These are phyloP conservation scores for Mycena capillaripes DNA, from an alignment of 768 basidiomycete species.

Conservation along the genomic window DNA sequence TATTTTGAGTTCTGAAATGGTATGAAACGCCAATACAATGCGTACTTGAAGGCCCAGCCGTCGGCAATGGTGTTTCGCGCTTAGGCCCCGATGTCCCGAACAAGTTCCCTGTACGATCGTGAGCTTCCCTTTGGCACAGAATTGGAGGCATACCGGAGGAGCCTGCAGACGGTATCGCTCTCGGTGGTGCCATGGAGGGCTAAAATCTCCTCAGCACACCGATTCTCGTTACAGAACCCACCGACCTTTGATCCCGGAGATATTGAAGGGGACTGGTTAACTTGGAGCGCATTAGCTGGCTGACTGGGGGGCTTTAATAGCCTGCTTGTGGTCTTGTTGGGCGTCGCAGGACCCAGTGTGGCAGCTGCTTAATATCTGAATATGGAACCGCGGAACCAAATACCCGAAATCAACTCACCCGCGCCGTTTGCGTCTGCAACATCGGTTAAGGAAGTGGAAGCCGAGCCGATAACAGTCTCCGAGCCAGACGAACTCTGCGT, in stretches of 20 bases:
- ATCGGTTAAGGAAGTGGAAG: neutral
- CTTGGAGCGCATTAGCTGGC: neutral
- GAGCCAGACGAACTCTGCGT: slow-evolving; percentile 13
- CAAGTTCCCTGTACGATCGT: neutral
- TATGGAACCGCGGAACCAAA: slow-evolving; percentile 3
- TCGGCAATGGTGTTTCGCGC: too few relatives aligned
- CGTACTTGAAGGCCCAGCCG: too few relatives aligned
- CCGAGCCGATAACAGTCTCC: neutral
- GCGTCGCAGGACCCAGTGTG: neutral
- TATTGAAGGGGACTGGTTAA: neutral
- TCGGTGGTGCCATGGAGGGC: slow-evolving; percentile 12
- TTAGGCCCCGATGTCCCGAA: neutral
- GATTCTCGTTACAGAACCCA: neutral
- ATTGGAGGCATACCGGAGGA: neutral
- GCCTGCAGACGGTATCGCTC: neutral
- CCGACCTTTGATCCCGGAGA: slow-evolving; percentile 12
- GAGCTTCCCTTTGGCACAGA: neutral
- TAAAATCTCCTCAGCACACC: neutral
- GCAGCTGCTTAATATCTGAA: neutral
- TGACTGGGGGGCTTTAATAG: neutral
- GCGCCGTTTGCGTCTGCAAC: neutral
- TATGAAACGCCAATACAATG: too few relatives aligned
- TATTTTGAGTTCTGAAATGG: neutral
- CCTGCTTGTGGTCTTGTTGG: neutral
- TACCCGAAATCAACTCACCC: neutral